These are phyloP conservation scores for Straminergon stramineum DNA, from an alignment of 225 moss, liverwort and hornwort genomes.

Conservation along the genomic window DNA sequence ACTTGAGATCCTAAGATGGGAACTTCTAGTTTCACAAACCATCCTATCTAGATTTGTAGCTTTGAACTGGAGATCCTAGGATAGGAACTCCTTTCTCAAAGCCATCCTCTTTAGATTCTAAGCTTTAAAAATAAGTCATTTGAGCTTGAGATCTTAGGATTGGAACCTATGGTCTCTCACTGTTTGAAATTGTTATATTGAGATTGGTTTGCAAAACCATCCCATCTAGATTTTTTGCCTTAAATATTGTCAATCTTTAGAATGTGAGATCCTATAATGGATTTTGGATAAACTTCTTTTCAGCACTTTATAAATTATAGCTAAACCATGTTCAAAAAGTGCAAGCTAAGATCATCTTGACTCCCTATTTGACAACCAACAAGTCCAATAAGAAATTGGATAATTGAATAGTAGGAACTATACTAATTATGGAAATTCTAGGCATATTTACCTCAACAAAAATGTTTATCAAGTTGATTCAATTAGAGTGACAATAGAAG, in stretches of 20 bases:
- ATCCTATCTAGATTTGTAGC: background rate
- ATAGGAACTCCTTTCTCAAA: too few species aligned
- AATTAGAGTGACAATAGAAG: background rate
- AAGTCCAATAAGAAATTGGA: background rate
- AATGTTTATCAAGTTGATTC: background rate
- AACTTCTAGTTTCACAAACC: background rate
- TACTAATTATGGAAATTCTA: background rate
- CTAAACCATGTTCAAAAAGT: background rate
- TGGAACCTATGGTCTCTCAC: fast-evolving
- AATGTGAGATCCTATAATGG: background rate
- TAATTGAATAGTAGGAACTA: background rate
- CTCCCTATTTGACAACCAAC: background rate
- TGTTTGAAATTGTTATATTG: background rate
- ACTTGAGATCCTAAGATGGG: background rate
- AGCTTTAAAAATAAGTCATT: fast-evolving
- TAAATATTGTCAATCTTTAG: too few species aligned
- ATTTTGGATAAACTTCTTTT: background rate
- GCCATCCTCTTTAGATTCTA: background rate
- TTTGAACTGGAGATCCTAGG: background rate
- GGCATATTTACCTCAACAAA: background rate
- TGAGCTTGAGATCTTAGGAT: background rate
- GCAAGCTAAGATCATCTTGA: background rate
- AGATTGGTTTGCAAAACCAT: background rate
- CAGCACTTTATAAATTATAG: fast-evolving
- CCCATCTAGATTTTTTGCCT: background rate